phyloP scores from a whole-genome alignment of 2,329 filamentous ascomycete genomes.

The Fusarium buxicola region DNA sequence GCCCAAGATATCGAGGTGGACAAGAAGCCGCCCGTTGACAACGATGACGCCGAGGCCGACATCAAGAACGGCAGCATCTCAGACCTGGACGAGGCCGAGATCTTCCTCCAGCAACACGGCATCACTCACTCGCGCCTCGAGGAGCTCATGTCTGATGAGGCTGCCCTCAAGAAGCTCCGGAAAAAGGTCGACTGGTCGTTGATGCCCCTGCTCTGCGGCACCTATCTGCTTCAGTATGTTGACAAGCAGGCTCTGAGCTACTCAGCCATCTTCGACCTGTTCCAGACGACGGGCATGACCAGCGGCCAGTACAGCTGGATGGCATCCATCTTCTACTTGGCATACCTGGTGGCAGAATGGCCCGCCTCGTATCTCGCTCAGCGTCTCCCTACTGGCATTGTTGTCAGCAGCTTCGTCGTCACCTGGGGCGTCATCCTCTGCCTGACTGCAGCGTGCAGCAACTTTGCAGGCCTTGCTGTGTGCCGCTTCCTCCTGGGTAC shows the following conservation, averaged over 20 bases:
- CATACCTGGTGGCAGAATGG: constrained; percentile 57
- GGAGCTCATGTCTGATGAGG: constrained; percentile 44
- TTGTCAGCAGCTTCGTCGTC: constrained; percentile 51
- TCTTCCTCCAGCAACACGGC: constrained; percentile 44
- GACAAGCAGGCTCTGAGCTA: constrained; percentile 67
- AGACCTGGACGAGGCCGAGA: constrained; percentile 45
- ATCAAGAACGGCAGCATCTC: constrained; percentile 38
- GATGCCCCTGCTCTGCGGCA: constrained; percentile 63
- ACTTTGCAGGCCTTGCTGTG: constrained; percentile 58
- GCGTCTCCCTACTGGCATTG: constrained; percentile 49
- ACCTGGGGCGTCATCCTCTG: constrained; percentile 57
- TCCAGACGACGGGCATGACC: constrained; percentile 60
- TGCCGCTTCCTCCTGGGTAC: constrained; percentile 60
- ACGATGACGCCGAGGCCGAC: constrained; percentile 42
- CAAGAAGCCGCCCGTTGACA: constrained; percentile 39
- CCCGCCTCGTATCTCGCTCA: constrained; percentile 53
- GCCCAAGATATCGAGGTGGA: constrained; percentile 34
- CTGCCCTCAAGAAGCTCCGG: constrained; percentile 43
- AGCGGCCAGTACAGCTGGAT: constrained; percentile 64
- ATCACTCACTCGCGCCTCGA: constrained; percentile 38
- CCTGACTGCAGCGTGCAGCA: constrained; percentile 55
- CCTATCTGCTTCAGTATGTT: constrained; percentile 65
- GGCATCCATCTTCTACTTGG: constrained; percentile 67
- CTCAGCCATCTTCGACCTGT: constrained; percentile 66
- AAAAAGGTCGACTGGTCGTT: constrained; percentile 62